These are phyloP conservation scores for Ceriops decandra DNA, from an alignment of 345 rosid genomes.

Conservation along the genomic window DNA sequence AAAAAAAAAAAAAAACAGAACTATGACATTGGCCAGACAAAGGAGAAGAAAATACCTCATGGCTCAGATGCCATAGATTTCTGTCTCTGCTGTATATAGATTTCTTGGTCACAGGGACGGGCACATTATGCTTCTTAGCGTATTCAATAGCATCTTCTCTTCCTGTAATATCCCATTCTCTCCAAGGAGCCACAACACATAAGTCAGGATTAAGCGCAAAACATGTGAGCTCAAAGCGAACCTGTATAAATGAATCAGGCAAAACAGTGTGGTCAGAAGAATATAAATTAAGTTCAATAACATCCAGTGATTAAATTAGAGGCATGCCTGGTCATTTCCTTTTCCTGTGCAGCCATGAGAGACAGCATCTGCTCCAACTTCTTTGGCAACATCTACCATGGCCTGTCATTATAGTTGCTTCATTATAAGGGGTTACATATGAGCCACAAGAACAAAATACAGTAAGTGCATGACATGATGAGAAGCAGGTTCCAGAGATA, in stretches of 20 bases:
- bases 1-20: too few relatives aligned
- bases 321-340: conserved; percentile 93
- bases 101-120: conserved; percentile 91
- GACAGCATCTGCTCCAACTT: conserved; percentile 97
- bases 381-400: conserved; percentile 96
- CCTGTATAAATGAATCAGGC: conserved; percentile 37
- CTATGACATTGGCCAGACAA: too few relatives aligned
- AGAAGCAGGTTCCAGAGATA: not conserved
- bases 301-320: conserved; percentile 2
- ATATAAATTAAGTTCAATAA: conserved; percentile 1
- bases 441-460: too few relatives aligned
- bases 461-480: too few relatives aligned
- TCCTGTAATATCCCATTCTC: conserved; percentile 94
- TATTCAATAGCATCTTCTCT: conserved; percentile 96
- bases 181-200: conserved; percentile 95
- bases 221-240: conserved; percentile 95
- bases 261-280: conserved; percentile 10
- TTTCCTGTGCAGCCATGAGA: conserved; percentile 98
- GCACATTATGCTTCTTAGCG: conserved; percentile 89
- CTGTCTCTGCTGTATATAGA: conserved; percentile 95
- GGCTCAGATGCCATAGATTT: conserved; percentile 95
- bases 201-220: conserved; percentile 88
- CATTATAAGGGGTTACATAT: too few relatives aligned
- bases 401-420: conserved; percentile 44
- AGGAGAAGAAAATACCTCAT: conserved; percentile 37